Base-by-base conservation (phyloP, 306 rosid genomes). In the Pyrus bretschneideri region DNA sequence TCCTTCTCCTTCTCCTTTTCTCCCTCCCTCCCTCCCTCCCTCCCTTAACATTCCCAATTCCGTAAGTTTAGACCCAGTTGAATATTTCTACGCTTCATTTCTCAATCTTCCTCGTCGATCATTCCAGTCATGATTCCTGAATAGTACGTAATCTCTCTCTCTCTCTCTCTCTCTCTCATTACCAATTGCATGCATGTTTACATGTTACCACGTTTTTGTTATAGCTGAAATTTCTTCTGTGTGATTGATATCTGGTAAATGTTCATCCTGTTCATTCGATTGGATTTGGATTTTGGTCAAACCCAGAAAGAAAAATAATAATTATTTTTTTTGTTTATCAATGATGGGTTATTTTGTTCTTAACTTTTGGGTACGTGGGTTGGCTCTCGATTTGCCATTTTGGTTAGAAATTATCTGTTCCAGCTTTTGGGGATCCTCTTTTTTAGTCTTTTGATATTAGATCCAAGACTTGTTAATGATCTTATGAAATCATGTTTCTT, bases 91-190 rank as follows among this genome's bases (percentile, higher is more conserved):
- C 49, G 40, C 22, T 64, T 17, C 55, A 49, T 49, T 45, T 61
- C 76, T 70, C 31, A 61, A 70, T 44, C 77, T 21, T 54, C 67
- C 44, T 61, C 76, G 15, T 58, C 76, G 63, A 63, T 61, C 61
- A 74, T 22, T 69, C 33, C 40, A 74, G 42, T 70, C 90, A 90
- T 90, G 96, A 90, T 83, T 85, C 96, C 96, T 59, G 96, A 90
- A 82, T 90, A 90, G 96, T 90, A 38, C 42, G 42, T 7, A 85
- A 74, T 79, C 73, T 71, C 63, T 79, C 25, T 30, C 35, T 83
- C 75, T 22, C 71, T 45, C 2, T 69, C 14, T 83, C 49, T 72
- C 57, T 59, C 44, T 74, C 45, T 19, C 70, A 19, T 62, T 14
- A 12, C 51, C 15, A 27, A 60, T 3, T 62, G 70, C 70, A 74